Evolutionary conservation across 345 rosid genomes (phyloP).

Genomic region (Ceriops decandra): DNA sequence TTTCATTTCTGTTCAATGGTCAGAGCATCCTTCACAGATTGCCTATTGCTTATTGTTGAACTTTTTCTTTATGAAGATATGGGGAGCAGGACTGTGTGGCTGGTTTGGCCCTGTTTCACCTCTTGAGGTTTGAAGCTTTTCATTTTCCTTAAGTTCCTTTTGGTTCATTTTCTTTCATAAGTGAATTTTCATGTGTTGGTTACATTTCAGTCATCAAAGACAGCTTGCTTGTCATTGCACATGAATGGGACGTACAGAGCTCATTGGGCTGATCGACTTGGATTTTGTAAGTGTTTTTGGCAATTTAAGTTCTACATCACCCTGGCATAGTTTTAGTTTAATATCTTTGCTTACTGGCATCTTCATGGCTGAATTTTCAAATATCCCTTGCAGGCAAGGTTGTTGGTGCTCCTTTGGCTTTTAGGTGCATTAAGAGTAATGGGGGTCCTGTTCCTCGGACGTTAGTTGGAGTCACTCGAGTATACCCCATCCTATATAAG

Average conservation of each 20-base stretch:
- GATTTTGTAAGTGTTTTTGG: constrained; percentile 65
- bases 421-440: constrained; percentile 80
- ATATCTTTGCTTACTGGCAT: constrained; percentile 11
- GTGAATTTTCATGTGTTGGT: constrained; percentile 16
- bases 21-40: constrained; percentile 1
- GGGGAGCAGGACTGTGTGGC: constrained; percentile 81
- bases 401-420: constrained; percentile 65
- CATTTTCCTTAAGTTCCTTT: constrained; percentile 16
- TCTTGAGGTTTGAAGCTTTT: constrained; percentile 57
- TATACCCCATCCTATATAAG: constrained; percentile 85
- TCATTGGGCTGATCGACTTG: constrained; percentile 89
- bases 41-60: constrained; percentile 23
- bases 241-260: constrained; percentile 92
- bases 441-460: constrained; percentile 85
- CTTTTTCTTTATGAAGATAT: constrained; percentile 51
- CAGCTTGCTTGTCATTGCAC: constrained; percentile 58
- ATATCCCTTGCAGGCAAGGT: constrained; percentile 57
- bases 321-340: constrained; percentile 16
- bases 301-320: constrained; percentile 12
- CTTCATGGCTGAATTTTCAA: constrained; percentile 20
- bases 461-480: constrained; percentile 75
- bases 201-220: constrained; percentile 56
- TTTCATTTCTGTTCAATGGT: constrained; percentile 11
- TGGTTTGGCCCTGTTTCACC: constrained; percentile 88
- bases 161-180: constrained; percentile 17